Percentiles rank a stretch among this genome's conserved stretches.
Conservation (phyloP, 805 yeast species). For the Suhomyces prunicola region DNA sequence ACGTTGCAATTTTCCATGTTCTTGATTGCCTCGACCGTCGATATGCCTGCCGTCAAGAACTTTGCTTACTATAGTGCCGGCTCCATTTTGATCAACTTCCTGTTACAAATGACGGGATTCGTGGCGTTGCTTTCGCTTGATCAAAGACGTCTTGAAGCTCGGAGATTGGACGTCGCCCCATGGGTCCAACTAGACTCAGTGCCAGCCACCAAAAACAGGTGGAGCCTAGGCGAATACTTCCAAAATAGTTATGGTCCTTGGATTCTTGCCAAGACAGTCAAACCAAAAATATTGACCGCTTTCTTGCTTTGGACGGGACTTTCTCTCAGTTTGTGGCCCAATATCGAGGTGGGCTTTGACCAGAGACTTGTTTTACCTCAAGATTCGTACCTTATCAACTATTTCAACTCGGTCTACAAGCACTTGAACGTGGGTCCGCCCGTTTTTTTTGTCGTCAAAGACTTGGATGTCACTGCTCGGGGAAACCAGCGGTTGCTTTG, state of each 20-base stretch:
- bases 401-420: conserved; percentile 70
- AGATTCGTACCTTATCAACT: conserved; percentile 76
- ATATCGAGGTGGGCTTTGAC: conserved; percentile 75
- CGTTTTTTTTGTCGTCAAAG: conserved; percentile 75
- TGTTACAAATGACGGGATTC: conserved; percentile 79
- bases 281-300: conserved; percentile 46
- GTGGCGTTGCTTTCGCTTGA: conserved; percentile 69
- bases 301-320: conserved; percentile 65
- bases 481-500: conserved; percentile 71
- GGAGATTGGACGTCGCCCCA: conserved; percentile 60
- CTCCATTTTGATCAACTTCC: conserved; percentile 73
- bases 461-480: conserved; percentile 58
- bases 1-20: conserved; percentile 78
- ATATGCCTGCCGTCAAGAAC: conserved; percentile 95
- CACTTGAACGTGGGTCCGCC: conserved; percentile 91
- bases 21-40: conserved; percentile 70
- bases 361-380: conserved; percentile 85
- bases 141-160: conserved; percentile 56
- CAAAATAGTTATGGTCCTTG: conserved; percentile 55
- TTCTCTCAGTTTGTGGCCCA: conserved; percentile 68
- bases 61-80: conserved; percentile 90
- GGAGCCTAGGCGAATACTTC: conserved; percentile 35
- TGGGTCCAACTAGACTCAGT: conserved; percentile 34
- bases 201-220: conserved; percentile 4
- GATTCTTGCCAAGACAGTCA: conserved; percentile 47